Conservation (phyloP, 2,329 filamentous ascomycete genomes). For the Cercospora brassicicola region DNA sequence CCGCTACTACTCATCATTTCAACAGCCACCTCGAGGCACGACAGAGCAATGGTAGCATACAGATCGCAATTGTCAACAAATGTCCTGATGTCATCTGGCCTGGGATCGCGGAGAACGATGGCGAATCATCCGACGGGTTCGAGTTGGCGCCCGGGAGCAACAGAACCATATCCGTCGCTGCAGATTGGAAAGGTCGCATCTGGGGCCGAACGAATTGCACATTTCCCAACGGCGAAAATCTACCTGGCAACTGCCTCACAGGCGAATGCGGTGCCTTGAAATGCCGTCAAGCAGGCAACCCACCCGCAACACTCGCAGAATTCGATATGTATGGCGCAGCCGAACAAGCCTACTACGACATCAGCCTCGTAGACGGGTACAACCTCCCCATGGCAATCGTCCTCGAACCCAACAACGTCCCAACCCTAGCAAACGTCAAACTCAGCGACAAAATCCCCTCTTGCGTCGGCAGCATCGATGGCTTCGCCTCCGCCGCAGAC, state of each 20-base stretch:
- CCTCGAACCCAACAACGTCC: constrained; percentile 56
- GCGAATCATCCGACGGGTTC: constrained; percentile 66
- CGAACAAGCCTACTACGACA: constrained; percentile 76
- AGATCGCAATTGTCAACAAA: constrained; percentile 69
- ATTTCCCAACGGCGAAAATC: constrained; percentile 64
- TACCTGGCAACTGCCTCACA: constrained; percentile 60
- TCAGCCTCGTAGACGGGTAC: constrained; percentile 82
- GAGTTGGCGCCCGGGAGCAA: constrained; percentile 60
- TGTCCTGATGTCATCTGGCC: constrained; percentile 74
- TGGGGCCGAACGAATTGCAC: constrained; percentile 85
- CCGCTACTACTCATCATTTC: not conserved
- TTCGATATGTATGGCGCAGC: constrained; percentile 72
- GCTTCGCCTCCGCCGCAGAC: constrained; percentile 48
- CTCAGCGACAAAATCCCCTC: constrained; percentile 75
- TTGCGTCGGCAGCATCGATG: constrained; percentile 70
- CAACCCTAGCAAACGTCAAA: constrained; percentile 62
- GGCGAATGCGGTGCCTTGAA: constrained; percentile 73
- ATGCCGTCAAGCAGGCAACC: constrained; percentile 62
- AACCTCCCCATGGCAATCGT: constrained; percentile 69
- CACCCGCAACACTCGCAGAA: constrained; percentile 75
- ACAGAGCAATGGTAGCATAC: constrained; percentile 36
- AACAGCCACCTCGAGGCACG: not conserved
- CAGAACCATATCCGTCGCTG: constrained; percentile 63
- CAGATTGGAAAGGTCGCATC: constrained; percentile 76
- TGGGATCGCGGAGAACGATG: constrained; percentile 67